phyloP scores from a whole-genome alignment of 2,329 filamentous ascomycete genomes.

The Akanthomyces lecanii region DNA sequence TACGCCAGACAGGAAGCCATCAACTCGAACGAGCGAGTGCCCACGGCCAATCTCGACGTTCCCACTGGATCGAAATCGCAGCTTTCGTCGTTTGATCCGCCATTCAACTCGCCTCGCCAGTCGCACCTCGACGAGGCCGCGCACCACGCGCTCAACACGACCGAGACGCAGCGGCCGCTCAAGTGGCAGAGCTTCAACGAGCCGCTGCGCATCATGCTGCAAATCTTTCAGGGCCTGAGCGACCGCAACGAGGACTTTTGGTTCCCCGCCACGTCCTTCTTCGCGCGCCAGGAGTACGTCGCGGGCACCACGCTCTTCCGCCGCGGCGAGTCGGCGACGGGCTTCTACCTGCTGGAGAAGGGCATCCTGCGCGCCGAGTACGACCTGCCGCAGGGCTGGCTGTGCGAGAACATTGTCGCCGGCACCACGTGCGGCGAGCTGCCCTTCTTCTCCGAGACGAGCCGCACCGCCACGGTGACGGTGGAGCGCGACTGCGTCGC shows the following conservation, averaged over 20 bases:
- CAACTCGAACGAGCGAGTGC: conserved; percentile 39
- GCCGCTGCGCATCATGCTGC: conserved; percentile 84
- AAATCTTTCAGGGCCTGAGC: conserved; percentile 89
- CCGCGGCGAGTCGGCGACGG: conserved; percentile 70
- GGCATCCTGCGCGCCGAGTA: conserved; percentile 91
- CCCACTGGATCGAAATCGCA: conserved; percentile 33
- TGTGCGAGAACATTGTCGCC: conserved; percentile 87
- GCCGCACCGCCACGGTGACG: conserved; percentile 78
- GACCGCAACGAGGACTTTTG: conserved; percentile 91
- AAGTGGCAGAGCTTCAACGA: conserved; percentile 87
- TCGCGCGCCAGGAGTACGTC: conserved; percentile 62
- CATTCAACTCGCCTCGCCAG: conserved; percentile 75
- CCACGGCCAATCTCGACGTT: conserved; percentile 45
- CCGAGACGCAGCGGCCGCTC: conserved; percentile 53
- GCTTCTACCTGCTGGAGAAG: conserved; percentile 86
- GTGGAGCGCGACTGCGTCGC: conserved; percentile 77
- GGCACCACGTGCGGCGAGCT: conserved; percentile 94
- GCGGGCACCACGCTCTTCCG: conserved; percentile 72
- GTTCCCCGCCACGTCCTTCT: conserved; percentile 76
- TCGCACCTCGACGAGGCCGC: conserved; percentile 76
- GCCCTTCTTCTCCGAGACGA: conserved; percentile 91
- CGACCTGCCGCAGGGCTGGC: conserved; percentile 79
- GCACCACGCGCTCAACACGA: conserved; percentile 65
- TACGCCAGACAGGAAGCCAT: conserved; percentile 66
- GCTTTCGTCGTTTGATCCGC: conserved; percentile 34